A percentile compares a stretch with the other conserved stretches of the same genome.
Conservation (phyloP, 1,139 yeast species). For the Saccharomycopsis hybrid region DNA sequence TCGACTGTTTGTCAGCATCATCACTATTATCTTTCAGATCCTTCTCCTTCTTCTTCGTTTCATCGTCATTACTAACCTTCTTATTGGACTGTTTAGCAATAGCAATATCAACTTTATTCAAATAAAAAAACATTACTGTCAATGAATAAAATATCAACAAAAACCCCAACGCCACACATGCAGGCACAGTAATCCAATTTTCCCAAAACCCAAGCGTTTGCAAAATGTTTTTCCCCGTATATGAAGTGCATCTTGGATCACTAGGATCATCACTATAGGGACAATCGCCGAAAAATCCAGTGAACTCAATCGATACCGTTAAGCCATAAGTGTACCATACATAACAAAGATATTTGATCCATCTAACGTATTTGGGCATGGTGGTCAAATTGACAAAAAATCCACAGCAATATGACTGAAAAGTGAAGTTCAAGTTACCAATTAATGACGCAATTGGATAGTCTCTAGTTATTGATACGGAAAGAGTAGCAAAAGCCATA, state of each 20-base stretch:
- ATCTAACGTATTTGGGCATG: constrained; percentile 81
- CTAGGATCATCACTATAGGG: constrained; percentile 33
- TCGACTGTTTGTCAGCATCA: background rate
- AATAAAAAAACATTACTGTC: constrained; percentile 41
- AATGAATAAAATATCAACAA: constrained; percentile 45
- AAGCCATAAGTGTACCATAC: constrained; percentile 79
- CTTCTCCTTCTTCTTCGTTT: background rate
- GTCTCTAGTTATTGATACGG: constrained; percentile 56
- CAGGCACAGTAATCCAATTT: constrained; percentile 64
- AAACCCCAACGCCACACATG: constrained; percentile 57
- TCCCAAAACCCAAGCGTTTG: constrained; percentile 53
- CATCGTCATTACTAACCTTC: constrained; percentile 8
- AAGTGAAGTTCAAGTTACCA: constrained; percentile 58
- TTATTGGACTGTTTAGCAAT: constrained; percentile 39
- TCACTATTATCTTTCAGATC: background rate
- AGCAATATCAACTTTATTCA: constrained; percentile 47
- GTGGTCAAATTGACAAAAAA: constrained; percentile 67
- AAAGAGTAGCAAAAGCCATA: constrained; percentile 48
- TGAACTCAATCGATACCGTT: constrained; percentile 56
- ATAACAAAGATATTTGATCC: constrained; percentile 72
- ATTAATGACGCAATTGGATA: constrained; percentile 60
- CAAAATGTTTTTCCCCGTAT: constrained; percentile 48
- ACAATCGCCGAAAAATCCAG: constrained; percentile 56
- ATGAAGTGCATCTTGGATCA: constrained; percentile 35
- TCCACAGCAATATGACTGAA: constrained; percentile 77